These are phyloP conservation scores for Saturnispora mendoncae DNA, from an alignment of 805 yeast species.

Conservation along the genomic window DNA sequence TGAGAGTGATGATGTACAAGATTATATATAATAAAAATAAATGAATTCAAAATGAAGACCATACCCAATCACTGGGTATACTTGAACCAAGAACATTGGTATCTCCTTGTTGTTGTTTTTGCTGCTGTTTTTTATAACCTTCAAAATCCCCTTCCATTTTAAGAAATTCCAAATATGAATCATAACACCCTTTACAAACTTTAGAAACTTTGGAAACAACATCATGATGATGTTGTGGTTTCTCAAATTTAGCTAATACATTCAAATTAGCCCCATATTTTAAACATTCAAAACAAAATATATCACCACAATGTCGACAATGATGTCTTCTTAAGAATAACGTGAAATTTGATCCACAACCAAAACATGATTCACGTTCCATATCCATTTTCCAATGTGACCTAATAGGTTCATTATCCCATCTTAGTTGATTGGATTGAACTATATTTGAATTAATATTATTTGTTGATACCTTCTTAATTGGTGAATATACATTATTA, in stretches of 20 bases:
- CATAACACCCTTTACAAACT: conserved; percentile 24
- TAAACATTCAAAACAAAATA: conserved; percentile 33
- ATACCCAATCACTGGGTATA: conserved; percentile 9
- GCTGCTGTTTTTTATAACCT: conserved; percentile 7
- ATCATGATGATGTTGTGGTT: conserved; percentile 14
- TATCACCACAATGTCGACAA: conserved; percentile 44
- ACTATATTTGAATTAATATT: no score
- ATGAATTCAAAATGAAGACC: conserved; percentile 5
- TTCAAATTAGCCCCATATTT: conserved; percentile 26
- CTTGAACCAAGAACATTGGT: background rate
- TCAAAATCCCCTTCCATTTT: conserved; percentile 22
- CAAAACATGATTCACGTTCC: conserved; percentile 30
- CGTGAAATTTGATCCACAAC: conserved; percentile 22
- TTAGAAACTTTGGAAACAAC: conserved; percentile 18
- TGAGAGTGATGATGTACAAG: no score
- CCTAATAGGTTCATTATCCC: conserved; percentile 38
- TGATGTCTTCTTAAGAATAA: conserved; percentile 36
- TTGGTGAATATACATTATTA: conserved; percentile 1
- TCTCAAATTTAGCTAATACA: conserved; percentile 29
- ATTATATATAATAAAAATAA: no score
- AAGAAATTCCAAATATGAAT: conserved; percentile 21
- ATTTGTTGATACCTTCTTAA: no score
- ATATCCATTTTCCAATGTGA: conserved; percentile 44
- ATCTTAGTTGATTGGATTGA: background rate
- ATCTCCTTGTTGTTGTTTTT: background rate